phyloP scores from a whole-genome alignment of 176 grass and related monocot species.

The Avena eriantha region DNA sequence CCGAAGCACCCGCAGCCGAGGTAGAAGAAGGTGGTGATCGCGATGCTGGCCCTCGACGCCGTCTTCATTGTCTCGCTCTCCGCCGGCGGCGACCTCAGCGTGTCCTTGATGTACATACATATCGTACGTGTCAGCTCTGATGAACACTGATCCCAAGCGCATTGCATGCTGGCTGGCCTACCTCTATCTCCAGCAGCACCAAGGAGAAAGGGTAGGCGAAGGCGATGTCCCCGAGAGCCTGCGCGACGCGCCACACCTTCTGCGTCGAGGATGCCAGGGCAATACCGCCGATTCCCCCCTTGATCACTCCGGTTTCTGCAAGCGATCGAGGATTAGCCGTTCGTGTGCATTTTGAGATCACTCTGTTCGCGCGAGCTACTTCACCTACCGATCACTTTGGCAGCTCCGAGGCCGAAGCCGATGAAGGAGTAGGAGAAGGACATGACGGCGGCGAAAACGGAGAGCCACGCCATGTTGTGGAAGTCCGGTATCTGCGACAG shows the following conservation, averaged over 20 bases:
- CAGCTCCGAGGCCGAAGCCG: slow-evolving; percentile 70
- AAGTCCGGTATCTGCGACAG: slow-evolving; percentile 78
- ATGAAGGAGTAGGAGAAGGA: slow-evolving; percentile 78
- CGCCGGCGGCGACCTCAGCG: slow-evolving; percentile 66
- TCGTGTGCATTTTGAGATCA: not conserved
- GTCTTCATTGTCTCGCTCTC: slow-evolving; percentile 85
- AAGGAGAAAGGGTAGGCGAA: slow-evolving; percentile 91
- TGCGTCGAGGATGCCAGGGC: slow-evolving; percentile 46
- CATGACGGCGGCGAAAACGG: slow-evolving; percentile 72
- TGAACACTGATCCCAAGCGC: no score
- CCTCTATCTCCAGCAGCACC: slow-evolving; percentile 71
- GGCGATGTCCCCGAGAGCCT: slow-evolving; percentile 84
- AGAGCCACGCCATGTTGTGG: slow-evolving; percentile 85
- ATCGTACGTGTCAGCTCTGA: no score
- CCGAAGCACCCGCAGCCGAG: slow-evolving; percentile 83
- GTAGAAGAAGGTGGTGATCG: slow-evolving; percentile 80
- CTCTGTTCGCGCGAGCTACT: not conserved
- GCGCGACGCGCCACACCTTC: slow-evolving; percentile 80
- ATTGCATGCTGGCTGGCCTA: no score
- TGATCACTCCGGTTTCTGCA: slow-evolving; percentile 64
- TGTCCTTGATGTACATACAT: slow-evolving; percentile 43
- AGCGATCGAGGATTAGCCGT: not conserved
- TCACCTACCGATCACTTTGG: slow-evolving; percentile 71
- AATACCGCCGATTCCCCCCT: slow-evolving; percentile 60
- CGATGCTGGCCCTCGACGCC: slow-evolving; percentile 58